phyloP scores from a whole-genome alignment of 176 grass and related monocot species.

The Alopecurus myosuroides region DNA sequence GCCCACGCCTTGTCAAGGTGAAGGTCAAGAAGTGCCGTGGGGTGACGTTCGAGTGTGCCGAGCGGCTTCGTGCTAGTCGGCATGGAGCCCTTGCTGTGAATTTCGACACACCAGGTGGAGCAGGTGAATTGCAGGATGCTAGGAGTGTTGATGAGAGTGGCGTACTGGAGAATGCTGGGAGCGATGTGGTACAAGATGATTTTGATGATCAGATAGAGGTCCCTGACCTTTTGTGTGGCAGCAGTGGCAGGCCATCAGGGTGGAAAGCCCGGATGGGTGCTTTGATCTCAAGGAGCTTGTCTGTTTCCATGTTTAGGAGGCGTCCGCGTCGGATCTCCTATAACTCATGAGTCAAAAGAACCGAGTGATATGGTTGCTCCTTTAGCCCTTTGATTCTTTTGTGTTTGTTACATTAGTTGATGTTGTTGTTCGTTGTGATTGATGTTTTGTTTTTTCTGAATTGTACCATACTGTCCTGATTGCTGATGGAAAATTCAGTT shows the following conservation, averaged over 20 bases:
- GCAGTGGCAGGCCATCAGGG: constrained; percentile 25
- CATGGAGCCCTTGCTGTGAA: constrained; percentile 57
- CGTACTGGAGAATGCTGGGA: constrained; percentile 53
- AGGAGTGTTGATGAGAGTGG: constrained; percentile 50
- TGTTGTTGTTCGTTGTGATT: constrained; percentile 12
- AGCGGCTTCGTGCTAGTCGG: constrained; percentile 55
- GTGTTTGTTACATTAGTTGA: constrained; percentile 27
- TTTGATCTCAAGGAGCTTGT: constrained; percentile 39
- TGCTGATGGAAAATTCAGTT: constrained; percentile 15
- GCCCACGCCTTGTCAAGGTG: constrained; percentile 86
- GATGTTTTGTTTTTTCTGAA: constrained; percentile 8
- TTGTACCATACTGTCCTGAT: constrained; percentile 18
- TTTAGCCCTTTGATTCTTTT: constrained; percentile 34
- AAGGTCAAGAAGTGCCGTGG: constrained; percentile 89
- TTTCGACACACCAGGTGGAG: constrained; percentile 45
- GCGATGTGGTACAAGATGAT: constrained; percentile 34
- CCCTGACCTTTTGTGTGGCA: constrained; percentile 34
- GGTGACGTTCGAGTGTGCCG: constrained; percentile 64
- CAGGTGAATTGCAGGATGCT: constrained; percentile 41
- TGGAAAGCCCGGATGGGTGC: constrained; percentile 47
- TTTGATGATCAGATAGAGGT: constrained; percentile 37
- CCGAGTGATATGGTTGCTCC: constrained; percentile 8
- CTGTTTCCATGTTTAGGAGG: constrained; percentile 47
- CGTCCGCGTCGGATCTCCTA: constrained; percentile 14
- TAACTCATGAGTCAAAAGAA: constrained; percentile 21